A percentile compares a stretch with the other conserved stretches of the same genome.
phyloP scores from a whole-genome alignment of 2,329 filamentous ascomycete species.

The Talaromyces sp. region DNA sequence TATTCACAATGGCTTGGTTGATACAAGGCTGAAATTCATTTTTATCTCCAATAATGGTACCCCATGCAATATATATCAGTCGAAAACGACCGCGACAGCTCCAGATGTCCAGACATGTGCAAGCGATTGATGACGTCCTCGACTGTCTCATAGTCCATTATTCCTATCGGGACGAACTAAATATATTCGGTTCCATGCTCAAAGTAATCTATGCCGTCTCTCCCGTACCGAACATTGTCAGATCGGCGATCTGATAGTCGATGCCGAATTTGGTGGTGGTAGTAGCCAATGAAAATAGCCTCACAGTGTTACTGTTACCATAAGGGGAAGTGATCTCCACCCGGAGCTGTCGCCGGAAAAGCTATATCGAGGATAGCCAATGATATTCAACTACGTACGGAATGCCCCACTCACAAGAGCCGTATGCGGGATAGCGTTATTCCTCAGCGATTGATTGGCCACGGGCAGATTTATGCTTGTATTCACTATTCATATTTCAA shows the following conservation, averaged over 20 bases:
- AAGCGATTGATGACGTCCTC: background rate
- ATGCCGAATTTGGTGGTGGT: background rate
- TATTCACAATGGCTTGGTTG: background rate
- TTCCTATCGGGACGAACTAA: background rate
- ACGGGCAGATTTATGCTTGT: background rate
- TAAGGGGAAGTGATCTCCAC: constrained; percentile 7
- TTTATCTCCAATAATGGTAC: background rate
- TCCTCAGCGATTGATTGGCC: background rate
- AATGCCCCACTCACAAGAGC: background rate
- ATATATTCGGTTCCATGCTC: background rate
- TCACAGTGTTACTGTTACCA: background rate
- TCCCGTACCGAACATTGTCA: background rate
- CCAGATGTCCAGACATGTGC: no score
- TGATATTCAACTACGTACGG: background rate
- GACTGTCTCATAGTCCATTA: background rate
- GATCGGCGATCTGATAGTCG: background rate
- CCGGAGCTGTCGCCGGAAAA: background rate
- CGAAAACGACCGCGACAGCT: background rate
- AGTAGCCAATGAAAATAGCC: background rate
- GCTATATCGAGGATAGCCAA: background rate
- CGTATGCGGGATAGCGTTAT: background rate
- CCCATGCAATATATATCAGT: background rate
- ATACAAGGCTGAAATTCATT: background rate
- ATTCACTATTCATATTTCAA: background rate
- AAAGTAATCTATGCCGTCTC: background rate